phyloP scores from a whole-genome alignment of 2,329 filamentous ascomycete genomes.

The Aspergillus candidus region DNA sequence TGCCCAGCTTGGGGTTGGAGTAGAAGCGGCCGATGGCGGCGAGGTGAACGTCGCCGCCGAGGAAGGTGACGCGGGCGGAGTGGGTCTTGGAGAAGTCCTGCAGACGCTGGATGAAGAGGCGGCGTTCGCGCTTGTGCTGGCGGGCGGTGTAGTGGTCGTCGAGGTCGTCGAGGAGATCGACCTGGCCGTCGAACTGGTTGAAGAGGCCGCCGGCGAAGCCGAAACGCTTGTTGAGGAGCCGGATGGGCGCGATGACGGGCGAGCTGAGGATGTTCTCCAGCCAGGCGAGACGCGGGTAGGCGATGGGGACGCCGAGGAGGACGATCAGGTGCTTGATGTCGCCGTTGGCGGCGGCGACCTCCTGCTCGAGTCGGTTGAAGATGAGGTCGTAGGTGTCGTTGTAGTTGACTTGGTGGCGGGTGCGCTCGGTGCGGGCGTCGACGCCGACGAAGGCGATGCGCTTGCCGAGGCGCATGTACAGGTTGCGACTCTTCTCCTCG shows the following conservation, averaged over 20 bases:
- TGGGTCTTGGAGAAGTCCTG: constrained; percentile 54
- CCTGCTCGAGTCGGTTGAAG: constrained; percentile 49
- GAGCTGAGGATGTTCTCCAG: constrained; percentile 86
- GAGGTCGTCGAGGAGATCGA: constrained; percentile 59
- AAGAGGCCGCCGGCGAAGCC: constrained; percentile 80
- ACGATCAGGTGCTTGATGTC: constrained; percentile 59
- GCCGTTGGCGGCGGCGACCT: constrained; percentile 47
- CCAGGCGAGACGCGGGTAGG: constrained; percentile 76
- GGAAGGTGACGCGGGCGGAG: constrained; percentile 55
- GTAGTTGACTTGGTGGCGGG: constrained; percentile 90
- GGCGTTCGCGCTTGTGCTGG: constrained; percentile 85
- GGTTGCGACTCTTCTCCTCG: constrained; percentile 54
- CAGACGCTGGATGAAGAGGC: constrained; percentile 60
- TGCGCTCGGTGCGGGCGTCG: constrained; percentile 65
- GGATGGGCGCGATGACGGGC: constrained; percentile 80
- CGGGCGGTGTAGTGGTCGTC: constrained; percentile 78
- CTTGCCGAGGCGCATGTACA: constrained; percentile 59
- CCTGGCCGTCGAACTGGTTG: constrained; percentile 82
- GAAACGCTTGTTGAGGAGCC: constrained; percentile 84
- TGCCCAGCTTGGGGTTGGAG: constrained; percentile 52
- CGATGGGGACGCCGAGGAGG: constrained; percentile 66
- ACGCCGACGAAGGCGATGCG: constrained; percentile 59
- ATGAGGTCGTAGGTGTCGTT: constrained; percentile 56
- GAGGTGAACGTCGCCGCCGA: constrained; percentile 60
- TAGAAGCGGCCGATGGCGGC: constrained; percentile 61